Conservation (phyloP, 305 asterid species). For the Fraxinus sp. region DNA sequence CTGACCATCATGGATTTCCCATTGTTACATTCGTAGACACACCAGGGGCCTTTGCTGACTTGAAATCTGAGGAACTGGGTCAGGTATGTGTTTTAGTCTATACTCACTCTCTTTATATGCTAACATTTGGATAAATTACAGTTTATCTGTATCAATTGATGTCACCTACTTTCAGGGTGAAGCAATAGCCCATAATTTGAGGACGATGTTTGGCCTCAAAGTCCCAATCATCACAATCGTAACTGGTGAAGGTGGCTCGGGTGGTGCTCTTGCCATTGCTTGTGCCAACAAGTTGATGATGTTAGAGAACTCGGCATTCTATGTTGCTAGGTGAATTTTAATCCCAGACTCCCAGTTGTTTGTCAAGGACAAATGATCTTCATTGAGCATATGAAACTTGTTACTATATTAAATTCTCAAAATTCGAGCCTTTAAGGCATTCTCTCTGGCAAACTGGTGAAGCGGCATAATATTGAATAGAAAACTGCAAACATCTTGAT, state of each 20-base stretch:
- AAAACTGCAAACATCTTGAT: neutral
- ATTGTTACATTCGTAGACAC: constrained; percentile 47
- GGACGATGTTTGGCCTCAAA: constrained; percentile 51
- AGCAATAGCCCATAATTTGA: constrained; percentile 48
- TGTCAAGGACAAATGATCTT: neutral
- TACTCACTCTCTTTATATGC: neutral
- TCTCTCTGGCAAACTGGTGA: neutral
- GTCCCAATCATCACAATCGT: constrained; percentile 45
- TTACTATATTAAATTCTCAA: neutral
- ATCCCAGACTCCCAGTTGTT: neutral
- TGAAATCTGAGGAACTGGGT: constrained; percentile 51
- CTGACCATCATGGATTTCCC: constrained; percentile 50
- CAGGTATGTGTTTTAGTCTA: constrained; percentile 24
- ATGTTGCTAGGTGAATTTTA: constrained; percentile 45
- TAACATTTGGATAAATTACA: neutral
- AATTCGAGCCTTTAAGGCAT: neutral
- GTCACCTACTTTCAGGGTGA: constrained; percentile 35
- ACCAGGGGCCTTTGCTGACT: constrained; percentile 49
- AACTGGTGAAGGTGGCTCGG: constrained; percentile 54
- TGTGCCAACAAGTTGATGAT: constrained; percentile 49
- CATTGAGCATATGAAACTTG: neutral
- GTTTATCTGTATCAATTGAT: neutral
- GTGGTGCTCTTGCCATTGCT: constrained; percentile 53
- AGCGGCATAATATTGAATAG: neutral
- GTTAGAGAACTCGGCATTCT: constrained; percentile 48